These are phyloP conservation scores for Backusella morwellensis DNA, from an alignment of 192 early-diverging fungal species.

Conservation along the genomic window DNA sequence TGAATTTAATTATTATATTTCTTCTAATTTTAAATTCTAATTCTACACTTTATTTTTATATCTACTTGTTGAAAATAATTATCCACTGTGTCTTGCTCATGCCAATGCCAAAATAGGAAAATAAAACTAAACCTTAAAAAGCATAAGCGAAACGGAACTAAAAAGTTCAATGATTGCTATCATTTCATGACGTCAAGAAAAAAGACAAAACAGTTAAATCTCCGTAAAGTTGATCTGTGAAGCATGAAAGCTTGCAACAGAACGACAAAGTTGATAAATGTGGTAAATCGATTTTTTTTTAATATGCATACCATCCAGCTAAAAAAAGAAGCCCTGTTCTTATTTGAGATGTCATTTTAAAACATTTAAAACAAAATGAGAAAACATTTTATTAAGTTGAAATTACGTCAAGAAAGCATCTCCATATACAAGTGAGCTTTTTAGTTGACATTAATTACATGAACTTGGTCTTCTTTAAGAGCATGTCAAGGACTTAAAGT, in stretches of 20 bases:
- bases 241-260: no score
- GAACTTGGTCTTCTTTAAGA: neutral
- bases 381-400: neutral
- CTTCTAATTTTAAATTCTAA: neutral
- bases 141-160: neutral
- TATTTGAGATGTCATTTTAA: neutral
- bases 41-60: neutral
- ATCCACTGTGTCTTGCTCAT: neutral
- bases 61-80: neutral
- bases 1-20: neutral
- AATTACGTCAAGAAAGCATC: neutral
- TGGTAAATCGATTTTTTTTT: no score
- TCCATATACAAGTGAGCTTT: neutral
- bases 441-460: neutral
- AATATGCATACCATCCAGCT: neutral
- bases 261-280: neutral
- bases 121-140: constrained; percentile 3
- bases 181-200: neutral
- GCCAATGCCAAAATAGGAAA: neutral
- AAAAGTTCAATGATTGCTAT: neutral
- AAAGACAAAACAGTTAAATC: neutral
- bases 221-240: neutral
- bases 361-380: neutral
- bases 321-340: neutral
- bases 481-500: neutral